phyloP scores from a whole-genome alignment of 2,329 filamentous ascomycete genomes.

The Tolypocladium inflatum region DNA sequence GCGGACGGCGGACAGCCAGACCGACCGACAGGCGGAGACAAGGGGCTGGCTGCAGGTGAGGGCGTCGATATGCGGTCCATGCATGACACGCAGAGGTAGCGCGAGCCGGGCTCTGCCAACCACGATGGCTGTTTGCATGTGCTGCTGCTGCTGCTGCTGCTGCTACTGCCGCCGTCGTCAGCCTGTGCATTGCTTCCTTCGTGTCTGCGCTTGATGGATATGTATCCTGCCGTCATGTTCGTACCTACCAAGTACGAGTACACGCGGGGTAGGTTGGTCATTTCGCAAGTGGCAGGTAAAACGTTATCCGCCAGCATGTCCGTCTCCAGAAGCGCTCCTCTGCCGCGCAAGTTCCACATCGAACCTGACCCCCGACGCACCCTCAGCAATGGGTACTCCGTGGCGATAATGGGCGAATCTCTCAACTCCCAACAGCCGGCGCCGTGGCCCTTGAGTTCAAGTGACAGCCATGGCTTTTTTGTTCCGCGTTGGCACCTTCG shows the following conservation, averaged over 20 bases:
- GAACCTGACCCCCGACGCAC: background rate
- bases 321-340: background rate
- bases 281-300: background rate
- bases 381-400: background rate
- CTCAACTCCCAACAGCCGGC: background rate
- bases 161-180: background rate
- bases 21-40: background rate
- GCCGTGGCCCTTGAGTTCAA: background rate
- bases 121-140: background rate
- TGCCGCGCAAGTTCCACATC: background rate
- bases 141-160: background rate
- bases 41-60: constrained; percentile 13
- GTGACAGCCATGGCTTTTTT: background rate
- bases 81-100: background rate
- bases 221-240: background rate
- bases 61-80: constrained; percentile 12
- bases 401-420: background rate
- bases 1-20: background rate
- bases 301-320: background rate
- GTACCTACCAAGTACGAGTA: background rate
- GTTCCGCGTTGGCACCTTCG: background rate
- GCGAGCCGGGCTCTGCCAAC: background rate
- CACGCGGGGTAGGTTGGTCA: background rate
- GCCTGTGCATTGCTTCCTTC: background rate
- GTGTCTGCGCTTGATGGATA: background rate